Evolutionary conservation across 768 basidiomycete species (phyloP), one percentile per base, ranked within the genome.

Genomic region (Rhizopogon roseolus): DNA sequence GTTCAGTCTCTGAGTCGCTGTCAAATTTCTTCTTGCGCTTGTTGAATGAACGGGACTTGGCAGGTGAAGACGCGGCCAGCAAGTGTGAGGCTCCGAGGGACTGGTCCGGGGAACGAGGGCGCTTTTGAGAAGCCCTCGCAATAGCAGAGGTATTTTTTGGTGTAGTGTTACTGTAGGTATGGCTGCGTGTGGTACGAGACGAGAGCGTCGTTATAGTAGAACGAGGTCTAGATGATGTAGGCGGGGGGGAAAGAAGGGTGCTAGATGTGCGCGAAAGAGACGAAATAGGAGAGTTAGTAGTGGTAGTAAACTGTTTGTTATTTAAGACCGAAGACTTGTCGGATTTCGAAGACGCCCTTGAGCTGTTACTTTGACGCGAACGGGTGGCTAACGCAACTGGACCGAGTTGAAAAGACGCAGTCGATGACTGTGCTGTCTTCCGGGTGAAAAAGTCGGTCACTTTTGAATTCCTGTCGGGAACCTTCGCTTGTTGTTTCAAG

Each of bases 361-460:
- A 28, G 28, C 17, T 19, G 40, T 28, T 45, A 52, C 19, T 55
- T 53, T 54, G 58, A 14, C n/a, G 57, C 52, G 38, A 54, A 40
- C 32, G 65, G 1, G 58, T 59, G 27, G 56, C 53, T 48, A 52
- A 34, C 39, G 39, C 38, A 29, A 58, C 40, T 29, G 14, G 28
- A 4, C 25, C 13, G 38, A 6, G 55, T 46, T 53, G 41, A n/a
- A 37, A 38, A 55, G 57, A 66, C 14, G 55, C 61, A 51, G 56
- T 36, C 17, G 14, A 9, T 14, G 34, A 19, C 34, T 48, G 34
- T 8, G 46, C 9, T 48, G 62, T 55, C 59, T 57, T 71, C 40
- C 70, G 73, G 37, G 64, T 28, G 53, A 82, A 82, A 59, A 78
- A 83, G 38, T 78, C 73, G 6, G 78, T 79, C 25, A 83, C 50